Evolutionary conservation across 331 rosid species (phyloP), one percentile per base, ranked within the genome.

Genomic region (Phaseolus coccineus): DNA sequence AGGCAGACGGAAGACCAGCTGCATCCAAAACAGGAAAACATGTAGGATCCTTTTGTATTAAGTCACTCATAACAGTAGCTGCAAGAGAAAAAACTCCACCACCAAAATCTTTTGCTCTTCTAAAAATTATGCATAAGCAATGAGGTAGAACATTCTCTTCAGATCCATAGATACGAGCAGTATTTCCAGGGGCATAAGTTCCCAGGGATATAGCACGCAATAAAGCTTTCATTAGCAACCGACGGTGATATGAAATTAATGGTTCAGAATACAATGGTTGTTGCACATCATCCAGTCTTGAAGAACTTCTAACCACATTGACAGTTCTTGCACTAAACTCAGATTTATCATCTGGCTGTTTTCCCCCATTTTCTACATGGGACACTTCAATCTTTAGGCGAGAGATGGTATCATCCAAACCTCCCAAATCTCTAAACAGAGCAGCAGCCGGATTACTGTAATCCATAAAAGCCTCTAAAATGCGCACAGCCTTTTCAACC

Each of bases 31-130:
- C 86, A 22, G 98, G 90, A 86, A 88, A 96, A 83, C 99, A 96
- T 42, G 99, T 96, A 65, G 98, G 99, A 79, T 96, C 99, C 83
- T 93, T 93, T 86, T 96, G 99, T 72, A 96, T 93, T 75, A 96
- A 75, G 83, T 96, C 99, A 81, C 98, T 96, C 97, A 93, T 90
- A 81, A 93, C 99, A 74, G 96, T 90, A 53, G 98, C 97, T 10
- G 99, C 98, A 82, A 93, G 97, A 37, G 98, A 96, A 76, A 93
- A 96, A 73, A 96, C 97, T 77, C 95, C 98, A 73, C 97, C 99
- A 73, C 99, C 99, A 90, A 96, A 96, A 84, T 91, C 93, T 80
- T 86, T 90, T 13, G 98, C 97, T 83, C 92, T 88, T 83, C 85
- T 90, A 69, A 96, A 93, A 57, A 96, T 91, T 76, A 87, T 75